Evolutionary conservation across 2,329 filamentous ascomycete genomes (phyloP), one percentile per base, ranked within the genome.

Genomic region (Nectriaceae sp.): DNA sequence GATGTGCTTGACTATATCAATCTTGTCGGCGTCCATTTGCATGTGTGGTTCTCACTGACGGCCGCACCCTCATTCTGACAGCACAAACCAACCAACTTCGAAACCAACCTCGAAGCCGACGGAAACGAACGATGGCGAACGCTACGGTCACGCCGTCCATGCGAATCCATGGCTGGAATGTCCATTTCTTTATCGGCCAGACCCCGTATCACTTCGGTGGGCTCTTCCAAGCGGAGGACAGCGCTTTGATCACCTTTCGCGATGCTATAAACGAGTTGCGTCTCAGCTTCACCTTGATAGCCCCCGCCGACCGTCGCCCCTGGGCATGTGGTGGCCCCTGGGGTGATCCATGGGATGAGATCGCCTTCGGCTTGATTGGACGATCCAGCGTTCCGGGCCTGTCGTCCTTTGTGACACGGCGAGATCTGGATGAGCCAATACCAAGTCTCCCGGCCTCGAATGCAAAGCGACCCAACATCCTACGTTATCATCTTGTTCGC

Each of bases 271-370:
- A 55, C n/a, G 52, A 58, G 43, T 38, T 58, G 18, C 43, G 52
- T 18, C 52, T 55, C 5, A 53, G 47, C 35, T 58, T 58, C 36
- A 48, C 56, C n/a, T 40, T 56, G 4, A n/a, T n/a, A n/a, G n/a
- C n/a, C n/a, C n/a, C n/a, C n/a, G n/a, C n/a, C n/a, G n/a, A n/a
- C n/a, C n/a, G n/a, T n/a, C n/a, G n/a, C n/a, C n/a, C n/a, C n/a
- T n/a, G n/a, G n/a, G n/a, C n/a, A n/a, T n/a, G n/a, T n/a, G n/a
- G n/a, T n/a, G n/a, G n/a, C n/a, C n/a, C n/a, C 39, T 26, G 3
- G 4, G 15, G 16, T 4, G 41, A 50, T 18, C 15, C 42, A 8
- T 55, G 46, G 48, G 29, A 44, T 4, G 26, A 21, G 11, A 19
- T 57, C 10, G 47, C 45, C 0, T 57, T 57, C 29, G 43, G 13